Evolutionary conservation across 768 basidiomycete species (phyloP), one percentile per base, ranked within the genome.

Genomic region (Pleurotus salmoneostramineus): DNA sequence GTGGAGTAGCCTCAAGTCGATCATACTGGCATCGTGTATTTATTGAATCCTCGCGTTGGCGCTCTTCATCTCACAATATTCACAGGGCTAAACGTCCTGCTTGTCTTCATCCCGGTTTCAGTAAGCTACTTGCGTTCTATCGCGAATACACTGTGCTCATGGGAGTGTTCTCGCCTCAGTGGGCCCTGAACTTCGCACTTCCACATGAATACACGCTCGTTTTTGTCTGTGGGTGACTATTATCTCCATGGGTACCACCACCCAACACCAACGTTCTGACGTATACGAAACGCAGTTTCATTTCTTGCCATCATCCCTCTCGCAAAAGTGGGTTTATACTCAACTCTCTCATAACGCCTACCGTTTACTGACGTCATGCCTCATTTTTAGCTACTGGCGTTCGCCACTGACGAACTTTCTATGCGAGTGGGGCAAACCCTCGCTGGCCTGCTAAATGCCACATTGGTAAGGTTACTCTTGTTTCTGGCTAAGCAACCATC

Each of bases 401-500:
- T 93, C 65, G 91, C 91, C 0, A 95, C 93, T 0, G 93, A 95
- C 59, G 90, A 95, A 61, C 62, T 95, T 14, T 89, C 93, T 3
- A 65, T 92, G 56, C 84, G 91, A 33, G 85, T 93, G 1, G 93
- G 92, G 1, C 87, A 91, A 69, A 91, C 91, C 1, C 72, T 93
- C 8, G 91, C 91, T 3, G 92, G 92, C 40, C 78, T 95, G 2
- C 68, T 95, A 56, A 95, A 94, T 71, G 93, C 93, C 17, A 95
- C 92, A 11, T 74, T 92, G 62, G 88, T 91, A 62, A 27, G 3
- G 21, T 27, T 61, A 81, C 15, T 35, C 37, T 54, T 12, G 36
- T 43, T 43, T 56, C 57, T 12, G 31, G 14, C 42, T 40, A 42
- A 6, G 61, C 52, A 10, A 15, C 56, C 43, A 35, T 34, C 11